Percentiles rank a stretch among this genome's conserved stretches.
Conservation (phyloP, 495 filamentous ascomycete genomes). For the Elasticomyces elasticus region DNA sequence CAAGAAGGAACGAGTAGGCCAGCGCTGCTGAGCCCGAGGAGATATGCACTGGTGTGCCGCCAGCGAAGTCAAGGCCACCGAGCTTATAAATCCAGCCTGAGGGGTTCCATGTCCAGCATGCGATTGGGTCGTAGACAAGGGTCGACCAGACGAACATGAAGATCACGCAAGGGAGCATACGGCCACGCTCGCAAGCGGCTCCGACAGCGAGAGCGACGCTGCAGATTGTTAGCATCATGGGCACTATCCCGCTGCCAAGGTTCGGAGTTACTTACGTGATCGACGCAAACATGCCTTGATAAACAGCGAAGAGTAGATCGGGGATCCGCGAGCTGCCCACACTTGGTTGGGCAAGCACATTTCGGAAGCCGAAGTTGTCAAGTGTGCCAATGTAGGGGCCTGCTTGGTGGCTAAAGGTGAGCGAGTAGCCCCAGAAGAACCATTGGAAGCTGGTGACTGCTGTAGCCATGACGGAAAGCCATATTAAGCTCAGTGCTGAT, state of each 20-base stretch:
- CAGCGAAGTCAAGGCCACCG: constrained; percentile 91
- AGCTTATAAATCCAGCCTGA: constrained; percentile 72
- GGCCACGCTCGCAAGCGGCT: constrained; percentile 83
- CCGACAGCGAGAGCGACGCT: constrained; percentile 86
- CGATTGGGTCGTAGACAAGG: constrained; percentile 45
- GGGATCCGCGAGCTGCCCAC: constrained; percentile 74
- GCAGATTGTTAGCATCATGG: constrained; percentile 6
- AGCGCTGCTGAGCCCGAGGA: constrained; percentile 72
- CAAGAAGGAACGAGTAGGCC: constrained; percentile 74
- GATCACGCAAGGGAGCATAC: constrained; percentile 85
- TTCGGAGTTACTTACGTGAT: constrained; percentile 84
- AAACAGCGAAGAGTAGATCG: constrained; percentile 84
- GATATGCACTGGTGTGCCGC: constrained; percentile 94
- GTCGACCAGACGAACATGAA: constrained; percentile 98
- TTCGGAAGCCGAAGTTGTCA: constrained; percentile 73
- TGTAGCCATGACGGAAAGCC: constrained; percentile 93
- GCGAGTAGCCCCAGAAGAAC: constrained; percentile 97
- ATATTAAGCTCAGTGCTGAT: constrained; percentile 87
- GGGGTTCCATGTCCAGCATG: constrained; percentile 95
- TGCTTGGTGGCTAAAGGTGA: constrained; percentile 81
- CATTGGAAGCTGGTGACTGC: constrained; percentile 90
- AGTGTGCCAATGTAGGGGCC: constrained; percentile 78
- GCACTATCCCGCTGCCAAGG: too few relatives aligned
- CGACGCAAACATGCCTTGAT: constrained; percentile 95
- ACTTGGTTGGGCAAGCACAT: constrained; percentile 70